Base-by-base conservation (phyloP, 176 grass and related monocot genomes). In the Zea mays region DNA sequence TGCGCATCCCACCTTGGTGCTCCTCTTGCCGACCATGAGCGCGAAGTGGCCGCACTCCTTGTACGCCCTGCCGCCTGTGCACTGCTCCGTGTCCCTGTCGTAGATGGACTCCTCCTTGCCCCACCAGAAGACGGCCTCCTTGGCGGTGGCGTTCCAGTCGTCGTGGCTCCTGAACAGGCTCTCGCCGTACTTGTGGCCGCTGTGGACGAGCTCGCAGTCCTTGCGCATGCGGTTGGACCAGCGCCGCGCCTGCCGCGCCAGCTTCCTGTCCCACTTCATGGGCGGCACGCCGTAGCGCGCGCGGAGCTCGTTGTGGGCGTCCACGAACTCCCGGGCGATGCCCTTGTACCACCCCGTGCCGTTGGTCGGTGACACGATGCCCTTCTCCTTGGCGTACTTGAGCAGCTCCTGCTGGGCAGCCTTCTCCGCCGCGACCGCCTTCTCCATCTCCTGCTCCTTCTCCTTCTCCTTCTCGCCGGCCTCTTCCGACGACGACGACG, bases 31-130 rank as follows among this genome's bases (percentile, higher is more conserved):
- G 0, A 88, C 76, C 46, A 88, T 75, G 70, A 75, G 47, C 36
- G 17, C 52, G 76, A 88, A 88, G 75, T 88, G 86, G 36, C 86
- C 86, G 62, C 86, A 88, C 0, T 78, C 69, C 0, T 0, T 8
- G 62, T 14, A 74, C 8, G 1, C 0, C 4, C 0, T 63, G 8
- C 81, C 69, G 5, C 0, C 12, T 37, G 27, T 44, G 81, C 86
- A 84, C 0, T 7, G 4, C 5, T 11, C 38, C 5, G 62, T 75
- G 10, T 0, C 0, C 20, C 8, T 43, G 75, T 84, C 75, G 81
- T 79, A 88, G 69, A 75, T 6, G 37, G 2, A 0, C 86, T 88
- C 86, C 81, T 88, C 81, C 5, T 1, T 5, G 20, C 0, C 0
- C 86, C 80, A 83, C 6, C 0, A 51, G 4, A 1, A 0, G 15